A percentile compares a stretch with the other conserved stretches of the same genome.
Evolutionary conservation across 495 filamentous ascomycete genomes (phyloP).

Genomic region (Penicillium cataractarum): DNA sequence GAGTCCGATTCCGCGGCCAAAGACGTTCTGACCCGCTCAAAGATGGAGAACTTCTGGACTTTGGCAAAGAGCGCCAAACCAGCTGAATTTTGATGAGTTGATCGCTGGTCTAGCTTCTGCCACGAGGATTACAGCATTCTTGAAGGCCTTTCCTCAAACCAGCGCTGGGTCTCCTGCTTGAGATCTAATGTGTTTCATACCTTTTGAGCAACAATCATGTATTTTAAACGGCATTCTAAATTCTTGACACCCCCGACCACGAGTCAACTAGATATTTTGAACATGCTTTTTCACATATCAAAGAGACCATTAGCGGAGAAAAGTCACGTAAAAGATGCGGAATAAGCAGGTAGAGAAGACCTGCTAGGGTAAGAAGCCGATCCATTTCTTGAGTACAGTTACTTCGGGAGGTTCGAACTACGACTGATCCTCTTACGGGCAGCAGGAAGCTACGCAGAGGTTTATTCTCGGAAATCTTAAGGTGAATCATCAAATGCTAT

Average conservation of each 20-base stretch:
- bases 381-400: too few relatives aligned
- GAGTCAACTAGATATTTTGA: neutral
- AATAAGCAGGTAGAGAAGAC: neutral
- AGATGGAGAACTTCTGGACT: constrained; percentile 97
- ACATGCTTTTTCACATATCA: neutral
- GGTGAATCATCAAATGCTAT: neutral
- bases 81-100: constrained; percentile 31
- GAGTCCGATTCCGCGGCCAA: constrained; percentile 88
- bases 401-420: too few relatives aligned
- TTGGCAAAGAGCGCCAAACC: constrained; percentile 73
- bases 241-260: neutral
- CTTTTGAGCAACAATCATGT: constrained; percentile 11
- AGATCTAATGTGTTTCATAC: constrained; percentile 17
- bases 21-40: constrained; percentile 74
- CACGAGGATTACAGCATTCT: neutral
- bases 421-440: too few relatives aligned
- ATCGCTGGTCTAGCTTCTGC: neutral
- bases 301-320: neutral
- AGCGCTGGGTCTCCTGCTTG: neutral
- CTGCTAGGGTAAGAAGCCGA: neutral
- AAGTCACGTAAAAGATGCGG: neutral
- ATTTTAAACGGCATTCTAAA: neutral
- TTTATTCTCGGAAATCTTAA: neutral
- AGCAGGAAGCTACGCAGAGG: neutral
- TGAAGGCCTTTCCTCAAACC: neutral